These are phyloP conservation scores for Ceraceosorus guamensis DNA, from an alignment of 1,284 basidiomycete species.

Conservation along the genomic window DNA sequence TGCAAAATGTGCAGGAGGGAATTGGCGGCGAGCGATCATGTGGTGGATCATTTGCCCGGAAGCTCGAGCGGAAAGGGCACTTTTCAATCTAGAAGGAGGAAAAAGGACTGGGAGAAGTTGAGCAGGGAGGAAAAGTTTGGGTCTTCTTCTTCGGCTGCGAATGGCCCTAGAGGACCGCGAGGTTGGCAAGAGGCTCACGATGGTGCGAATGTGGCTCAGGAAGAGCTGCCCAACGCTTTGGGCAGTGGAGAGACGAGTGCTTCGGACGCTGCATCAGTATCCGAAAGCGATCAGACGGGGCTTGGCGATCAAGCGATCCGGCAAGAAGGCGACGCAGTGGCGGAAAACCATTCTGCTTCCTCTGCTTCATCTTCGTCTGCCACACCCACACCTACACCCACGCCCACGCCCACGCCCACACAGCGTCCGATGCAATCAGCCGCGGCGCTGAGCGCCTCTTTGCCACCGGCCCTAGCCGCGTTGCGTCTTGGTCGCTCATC, in stretches of 20 bases:
- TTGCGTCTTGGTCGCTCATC: conserved; percentile 17
- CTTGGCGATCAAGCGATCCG: no score
- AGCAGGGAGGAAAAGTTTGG: conserved; percentile 2
- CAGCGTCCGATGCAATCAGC: conserved; percentile 10
- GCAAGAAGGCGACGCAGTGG: no score
- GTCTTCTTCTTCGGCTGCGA: neutral
- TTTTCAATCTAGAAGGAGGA: conserved; percentile 25
- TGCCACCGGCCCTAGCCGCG: conserved; percentile 37
- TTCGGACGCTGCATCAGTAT: neutral
- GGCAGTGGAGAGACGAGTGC: neutral
- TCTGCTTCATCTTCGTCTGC: neutral
- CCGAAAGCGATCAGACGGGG: neutral
- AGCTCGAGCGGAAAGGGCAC: conserved; percentile 29
- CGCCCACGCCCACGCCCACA: conserved; percentile 1
- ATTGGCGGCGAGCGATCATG: conserved; percentile 35
- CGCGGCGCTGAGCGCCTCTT: conserved; percentile 22
- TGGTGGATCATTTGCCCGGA: conserved; percentile 41
- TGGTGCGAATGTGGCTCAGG: neutral
- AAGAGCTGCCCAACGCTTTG: neutral
- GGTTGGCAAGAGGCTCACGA: no score
- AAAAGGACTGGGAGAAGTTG: conserved; percentile 8
- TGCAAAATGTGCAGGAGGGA: conserved; percentile 42
- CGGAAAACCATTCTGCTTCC: neutral
- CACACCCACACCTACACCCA: neutral
- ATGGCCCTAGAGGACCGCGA: no score